A percentile compares a stretch with the other conserved stretches of the same genome.
Evolutionary conservation across 139 green algal species (phyloP).

Genomic region (Chlorella vulgaris): DNA sequence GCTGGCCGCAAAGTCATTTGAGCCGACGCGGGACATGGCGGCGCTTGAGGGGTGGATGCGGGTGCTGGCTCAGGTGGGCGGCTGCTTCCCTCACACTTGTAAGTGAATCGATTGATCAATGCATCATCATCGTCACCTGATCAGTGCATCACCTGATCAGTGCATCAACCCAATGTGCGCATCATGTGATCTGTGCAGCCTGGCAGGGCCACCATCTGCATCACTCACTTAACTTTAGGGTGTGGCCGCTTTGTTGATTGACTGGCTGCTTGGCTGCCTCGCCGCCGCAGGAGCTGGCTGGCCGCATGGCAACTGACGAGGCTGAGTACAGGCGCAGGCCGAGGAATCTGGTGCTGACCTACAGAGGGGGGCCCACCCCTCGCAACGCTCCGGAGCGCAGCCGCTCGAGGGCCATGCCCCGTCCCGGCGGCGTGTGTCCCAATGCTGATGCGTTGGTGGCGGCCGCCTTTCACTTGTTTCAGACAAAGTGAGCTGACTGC

Average conservation of each 20-base stretch:
- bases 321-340: slow-evolving; percentile 52
- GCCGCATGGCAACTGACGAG: slow-evolving; percentile 62
- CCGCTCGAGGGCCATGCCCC: slow-evolving; percentile 61
- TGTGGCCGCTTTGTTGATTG: too few relatives aligned
- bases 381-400: slow-evolving; percentile 49
- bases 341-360: slow-evolving; percentile 59
- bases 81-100: too few relatives aligned
- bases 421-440: slow-evolving; percentile 31
- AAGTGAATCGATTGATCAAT: not conserved
- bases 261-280: too few relatives aligned
- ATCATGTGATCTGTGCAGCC: too few relatives aligned
- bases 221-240: too few relatives aligned
- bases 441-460: slow-evolving; percentile 32
- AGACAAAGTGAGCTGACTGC: slow-evolving; percentile 15
- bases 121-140: too few relatives aligned
- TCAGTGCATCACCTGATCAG: too few relatives aligned
- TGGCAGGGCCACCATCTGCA: too few relatives aligned
- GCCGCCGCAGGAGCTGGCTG: slow-evolving; percentile 63
- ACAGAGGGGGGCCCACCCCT: slow-evolving; percentile 18
- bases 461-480: slow-evolving; percentile 47
- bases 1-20: slow-evolving; percentile 84
- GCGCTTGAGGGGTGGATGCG: slow-evolving; percentile 62
- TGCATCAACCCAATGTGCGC: too few relatives aligned
- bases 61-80: slow-evolving; percentile 63
- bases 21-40: slow-evolving; percentile 49